A percentile compares a stretch with the other conserved stretches of the same genome.
These are phyloP conservation scores for Colletotrichum lupini DNA, from an alignment of 2,329 filamentous ascomycete species.

Conservation along the genomic window DNA sequence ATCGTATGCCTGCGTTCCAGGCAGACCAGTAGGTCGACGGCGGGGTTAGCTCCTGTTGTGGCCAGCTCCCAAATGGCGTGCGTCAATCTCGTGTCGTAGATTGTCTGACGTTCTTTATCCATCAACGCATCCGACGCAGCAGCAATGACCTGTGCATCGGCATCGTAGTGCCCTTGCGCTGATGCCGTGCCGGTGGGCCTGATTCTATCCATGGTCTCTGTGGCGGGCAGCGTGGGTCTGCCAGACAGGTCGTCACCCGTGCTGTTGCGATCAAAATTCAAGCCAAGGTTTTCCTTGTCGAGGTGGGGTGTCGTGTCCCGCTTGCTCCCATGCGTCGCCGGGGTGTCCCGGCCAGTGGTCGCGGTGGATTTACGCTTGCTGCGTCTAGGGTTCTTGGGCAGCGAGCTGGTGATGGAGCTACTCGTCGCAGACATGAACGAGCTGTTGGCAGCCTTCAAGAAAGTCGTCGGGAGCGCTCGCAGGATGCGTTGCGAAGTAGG, in stretches of 20 bases:
- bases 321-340: constrained; percentile 40
- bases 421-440: constrained; percentile 95
- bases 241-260: constrained; percentile 37
- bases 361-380: constrained; percentile 67
- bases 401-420: constrained; percentile 82
- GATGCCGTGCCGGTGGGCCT: constrained; percentile 42
- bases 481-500: constrained; percentile 93
- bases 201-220: constrained; percentile 63
- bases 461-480: constrained; percentile 86
- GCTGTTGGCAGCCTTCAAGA: constrained; percentile 94
- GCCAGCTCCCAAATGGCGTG: constrained; percentile 95
- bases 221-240: constrained; percentile 42
- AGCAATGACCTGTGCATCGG: constrained; percentile 53
- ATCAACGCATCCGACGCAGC: constrained; percentile 71
- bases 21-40: constrained; percentile 91
- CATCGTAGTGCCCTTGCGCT: constrained; percentile 37
- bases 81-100: constrained; percentile 87
- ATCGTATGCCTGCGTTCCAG: constrained; percentile 91
- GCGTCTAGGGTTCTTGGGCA: constrained; percentile 74
- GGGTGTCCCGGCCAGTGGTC: constrained; percentile 50
- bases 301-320: constrained; percentile 50
- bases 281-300: constrained; percentile 62
- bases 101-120: constrained; percentile 77
- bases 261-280: constrained; percentile 40
- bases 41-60: constrained; percentile 91